Base-by-base conservation (phyloP, 225 moss, liverwort and hornwort genomes). In the Polytrichum commune region DNA sequence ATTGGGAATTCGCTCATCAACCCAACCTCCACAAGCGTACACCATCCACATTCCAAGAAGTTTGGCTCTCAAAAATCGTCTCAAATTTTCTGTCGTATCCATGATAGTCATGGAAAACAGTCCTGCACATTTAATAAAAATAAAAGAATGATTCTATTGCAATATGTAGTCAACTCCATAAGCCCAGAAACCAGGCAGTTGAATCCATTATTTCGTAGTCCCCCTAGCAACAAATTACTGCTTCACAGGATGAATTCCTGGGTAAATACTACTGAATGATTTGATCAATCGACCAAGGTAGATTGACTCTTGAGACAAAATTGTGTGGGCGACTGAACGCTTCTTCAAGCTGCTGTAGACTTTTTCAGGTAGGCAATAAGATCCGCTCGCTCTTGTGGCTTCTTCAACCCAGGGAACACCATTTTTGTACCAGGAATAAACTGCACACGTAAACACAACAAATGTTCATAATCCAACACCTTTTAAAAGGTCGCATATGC, bases 371-470 rank as follows among this genome's bases (percentile, higher is more conserved):
- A 88, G 5, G 81, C 6, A 35, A 88, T 88, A 60, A 88, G 84
- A 60, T 88, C 88, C 23, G 88, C 88, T 61, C 88, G 82, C 25
- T 88, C 88, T 79, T 88, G 88, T 4, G 88, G 88, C 55, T 88
- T 88, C 70, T 88, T 88, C 79, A 88, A 75, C 7, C 88, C 88
- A 64, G 88, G 84, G 56, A 88, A 88, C 63, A 87, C 87, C 84
- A 87, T 87, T 84, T 87, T 87, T 9, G 87, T 87, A 8, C 87
- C 87, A 64, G 87, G 87, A 76, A 87, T 87, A 63, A 72, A 87
- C 87, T 85, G 79, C 73, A 77, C 26, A 0, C 72, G 60, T 65
- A 58, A 19, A 16, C 20, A 68, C 54, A 54, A 60, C 27, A 18
- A 1, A 5, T 33, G 7, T 46, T 13, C 13, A 46, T 13, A 46